Percentiles rank a stretch among this genome's conserved stretches.
These are phyloP conservation scores for Geotrichum bryndzae DNA, from an alignment of 1,139 yeast genomes.

Conservation along the genomic window DNA sequence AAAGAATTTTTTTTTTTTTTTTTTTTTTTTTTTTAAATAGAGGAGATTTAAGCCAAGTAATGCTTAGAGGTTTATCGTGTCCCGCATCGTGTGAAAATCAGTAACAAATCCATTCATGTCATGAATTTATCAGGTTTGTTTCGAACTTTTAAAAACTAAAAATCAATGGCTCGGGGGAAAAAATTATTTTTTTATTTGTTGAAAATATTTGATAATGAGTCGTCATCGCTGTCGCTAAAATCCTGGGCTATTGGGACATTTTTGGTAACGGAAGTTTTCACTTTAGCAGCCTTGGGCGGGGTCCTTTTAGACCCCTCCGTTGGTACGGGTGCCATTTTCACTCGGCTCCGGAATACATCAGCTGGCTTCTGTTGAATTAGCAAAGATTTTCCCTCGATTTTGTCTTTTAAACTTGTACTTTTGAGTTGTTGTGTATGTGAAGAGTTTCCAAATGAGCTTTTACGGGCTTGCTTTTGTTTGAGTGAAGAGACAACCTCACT, in stretches of 20 bases:
- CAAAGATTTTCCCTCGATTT: not conserved
- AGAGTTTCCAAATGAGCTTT: not conserved
- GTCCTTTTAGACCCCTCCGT: not conserved
- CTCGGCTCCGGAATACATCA: not conserved
- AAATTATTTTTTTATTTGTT: not conserved
- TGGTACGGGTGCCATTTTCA: not conserved
- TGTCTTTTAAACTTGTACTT: not conserved
- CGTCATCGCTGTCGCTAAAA: not conserved
- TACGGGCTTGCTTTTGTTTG: not conserved
- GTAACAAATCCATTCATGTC: no score
- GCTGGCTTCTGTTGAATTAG: no score
- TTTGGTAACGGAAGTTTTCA: not conserved
- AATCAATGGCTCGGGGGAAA: not conserved
- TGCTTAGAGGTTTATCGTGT: no score
- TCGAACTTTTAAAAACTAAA: not conserved
- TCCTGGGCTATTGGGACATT: not conserved
- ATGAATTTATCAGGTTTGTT: not conserved
- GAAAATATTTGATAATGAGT: not conserved
- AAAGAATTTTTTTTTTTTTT: no score
- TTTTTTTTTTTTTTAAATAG: no score
- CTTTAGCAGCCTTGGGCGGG: not conserved
- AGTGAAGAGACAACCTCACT: not conserved
- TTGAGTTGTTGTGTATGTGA: not conserved
- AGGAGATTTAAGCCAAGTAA: no score
- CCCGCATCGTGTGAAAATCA: no score